Evolutionary conservation across 768 basidiomycete genomes (phyloP), one percentile per base, ranked within the genome.

Genomic region (Pholiota molesta): DNA sequence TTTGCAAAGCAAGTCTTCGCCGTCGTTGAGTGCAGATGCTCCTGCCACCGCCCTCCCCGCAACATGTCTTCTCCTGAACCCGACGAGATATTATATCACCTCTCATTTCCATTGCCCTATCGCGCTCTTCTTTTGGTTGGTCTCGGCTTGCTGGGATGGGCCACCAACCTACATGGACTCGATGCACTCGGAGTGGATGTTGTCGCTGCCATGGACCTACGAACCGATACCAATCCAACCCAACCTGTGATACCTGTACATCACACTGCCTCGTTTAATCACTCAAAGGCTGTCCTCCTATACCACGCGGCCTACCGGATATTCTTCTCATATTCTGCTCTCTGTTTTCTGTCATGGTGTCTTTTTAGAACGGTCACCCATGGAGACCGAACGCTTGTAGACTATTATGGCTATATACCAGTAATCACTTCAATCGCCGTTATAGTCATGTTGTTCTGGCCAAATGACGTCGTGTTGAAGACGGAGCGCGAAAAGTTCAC

Each of bases 151-250:
- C 78, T 97, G 4, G 89, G 89, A 64, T 99, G 97, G 95, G 95
- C 95, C 0, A 87, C 89, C 35, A 99, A 99, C 74, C 76, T 99
- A 7, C 96, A 99, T 74, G 85, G 91, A 53, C 86, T 99, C 51
- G 80, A 89, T 65, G 66, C 81, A 11, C 78, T 90, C 16, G 89
- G 91, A 21, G 76, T 99, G 42, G 95, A 99, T 73, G 86, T 85
- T 0, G 78, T 84, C 14, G 74, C 80, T 64, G 87, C 87, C 4
- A 81, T 99, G 71, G 92, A 92, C 69, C 77, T 95, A 26, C 78
- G 79, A 51, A 73, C 76, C 4, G 79, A 79, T 10, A 68, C 71
- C 19, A 59, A 65, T 35, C 62, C 67, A 54, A 64, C 73, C 39
- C 71, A 71, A 23, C 52, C 70, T 28, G 66, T 72, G 17, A 70